phyloP scores from a whole-genome alignment of 345 rosid genomes.

The Eucalyptus sp. region DNA sequence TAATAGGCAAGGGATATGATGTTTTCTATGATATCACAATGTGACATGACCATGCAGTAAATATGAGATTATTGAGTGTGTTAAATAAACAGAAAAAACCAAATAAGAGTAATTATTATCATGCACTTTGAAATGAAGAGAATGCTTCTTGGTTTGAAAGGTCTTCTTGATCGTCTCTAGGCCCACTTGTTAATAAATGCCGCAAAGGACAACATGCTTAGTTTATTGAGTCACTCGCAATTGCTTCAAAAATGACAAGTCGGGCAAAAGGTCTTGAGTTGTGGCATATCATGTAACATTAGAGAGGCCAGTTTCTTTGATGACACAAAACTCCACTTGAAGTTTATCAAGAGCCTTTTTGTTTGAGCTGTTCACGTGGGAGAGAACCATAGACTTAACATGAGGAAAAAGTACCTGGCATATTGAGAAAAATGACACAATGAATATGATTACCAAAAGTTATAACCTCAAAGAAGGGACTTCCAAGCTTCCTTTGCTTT shows the following conservation, averaged over 20 bases:
- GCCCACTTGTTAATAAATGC: no score
- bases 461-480: rapidly evolving
- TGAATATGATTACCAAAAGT: no score
- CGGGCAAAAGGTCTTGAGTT: rapidly evolving
- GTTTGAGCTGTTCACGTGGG: not conserved
- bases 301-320: not conserved
- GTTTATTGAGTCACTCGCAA: no score
- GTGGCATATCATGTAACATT: not conserved
- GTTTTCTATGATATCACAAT: not conserved
- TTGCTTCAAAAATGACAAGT: no score
- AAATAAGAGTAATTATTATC: no score
- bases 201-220: rapidly evolving
- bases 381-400: not conserved
- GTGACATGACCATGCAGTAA: rapidly evolving
- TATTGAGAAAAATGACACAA: not conserved
- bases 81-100: no score
- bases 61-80: no score
- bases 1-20: not conserved
- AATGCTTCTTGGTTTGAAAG: no score
- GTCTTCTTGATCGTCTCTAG: no score
- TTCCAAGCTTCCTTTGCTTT: not conserved
- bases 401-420: rapidly evolving
- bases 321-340: not conserved
- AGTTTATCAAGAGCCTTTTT: not conserved
- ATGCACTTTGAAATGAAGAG: no score